A percentile compares a stretch with the other conserved stretches of the same genome.
Conservation (phyloP, 176 grass and related monocot species). For the Oryza meridionalis region DNA sequence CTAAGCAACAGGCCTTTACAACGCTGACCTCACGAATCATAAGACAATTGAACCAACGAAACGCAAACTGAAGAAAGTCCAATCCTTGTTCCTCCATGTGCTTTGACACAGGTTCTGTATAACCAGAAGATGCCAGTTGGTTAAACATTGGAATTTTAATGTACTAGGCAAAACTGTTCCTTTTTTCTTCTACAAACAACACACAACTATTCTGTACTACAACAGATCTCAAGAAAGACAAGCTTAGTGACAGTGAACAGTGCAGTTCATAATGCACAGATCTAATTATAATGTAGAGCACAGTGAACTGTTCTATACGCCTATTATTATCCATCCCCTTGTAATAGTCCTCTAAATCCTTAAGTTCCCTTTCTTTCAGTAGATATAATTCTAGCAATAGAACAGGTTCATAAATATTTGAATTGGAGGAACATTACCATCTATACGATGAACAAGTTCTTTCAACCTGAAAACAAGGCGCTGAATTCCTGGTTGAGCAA, state of each 20-base stretch:
- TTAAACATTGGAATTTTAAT: constrained; percentile 1
- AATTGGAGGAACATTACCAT: constrained; percentile 61
- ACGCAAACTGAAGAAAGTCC: constrained; percentile 98
- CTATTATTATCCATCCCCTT: neutral
- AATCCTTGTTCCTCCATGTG: constrained; percentile 97
- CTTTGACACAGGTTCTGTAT: constrained; percentile 85
- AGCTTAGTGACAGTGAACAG: neutral
- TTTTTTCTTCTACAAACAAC: neutral
- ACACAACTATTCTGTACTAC: neutral
- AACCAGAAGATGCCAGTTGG: constrained; percentile 10
- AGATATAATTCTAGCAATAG: constrained; percentile 25
- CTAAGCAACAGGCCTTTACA: neutral
- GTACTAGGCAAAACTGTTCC: neutral
- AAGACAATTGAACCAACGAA: constrained; percentile 99
- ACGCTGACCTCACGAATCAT: constrained; percentile 89
- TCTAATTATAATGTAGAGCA: neutral
- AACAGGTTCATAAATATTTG: constrained; percentile 1
- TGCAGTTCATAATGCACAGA: neutral
- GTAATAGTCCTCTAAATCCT: neutral
- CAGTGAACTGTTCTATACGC: neutral
- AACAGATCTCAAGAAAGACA: neutral
- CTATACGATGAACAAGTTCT: constrained; percentile 85
- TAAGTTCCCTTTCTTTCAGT: neutral
- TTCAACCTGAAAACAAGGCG: constrained; percentile 90
- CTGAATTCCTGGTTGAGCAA: constrained; percentile 98